Evolutionary conservation across 352 stramenopile genomes (phyloP), one percentile per base, ranked within the genome.

Genomic region (Aphanomyces invadans): DNA sequence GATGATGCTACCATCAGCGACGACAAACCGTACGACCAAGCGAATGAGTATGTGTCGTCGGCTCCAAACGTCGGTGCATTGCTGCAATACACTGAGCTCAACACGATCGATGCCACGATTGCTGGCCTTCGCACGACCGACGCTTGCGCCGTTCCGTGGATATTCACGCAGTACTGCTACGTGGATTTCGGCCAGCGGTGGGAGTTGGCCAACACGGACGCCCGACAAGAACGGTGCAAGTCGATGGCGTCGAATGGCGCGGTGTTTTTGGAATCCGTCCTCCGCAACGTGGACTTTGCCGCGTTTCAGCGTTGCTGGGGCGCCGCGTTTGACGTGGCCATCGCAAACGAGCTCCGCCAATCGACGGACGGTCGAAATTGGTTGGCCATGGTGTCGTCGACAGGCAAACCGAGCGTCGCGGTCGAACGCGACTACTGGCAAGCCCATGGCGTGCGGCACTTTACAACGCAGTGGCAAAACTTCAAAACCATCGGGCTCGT

Each of bases 131-230:
- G 57, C 11, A 17, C 28, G 7, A 36, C 57, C 33, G 57, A 65
- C 26, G 57, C 33, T 1, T 65, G 57, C 21, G 42, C 9, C 3
- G 38, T 36, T 10, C 57, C 57, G 10, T 65, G 57, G 57, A 65
- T 65, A 19, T 65, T 53, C 42, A 65, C 57, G 21, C 57, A 53
- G 23, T 65, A 65, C 29, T 65, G 57, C 36, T 65, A 33, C 21
- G 21, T 65, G 23, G 57, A 65, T 36, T 65, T 53, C 7, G 46
- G 32, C 31, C 23, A 55, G 28, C 3, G 2, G 25, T 65, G 57
- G 57, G 4, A 29, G 1, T 51, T 65, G 57, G 57, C 57, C 3
- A 51, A 65, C 57, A 44, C 33, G 0, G 3, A 7, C 23, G 21
- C 17, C 10, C 12, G 57, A 12, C 57, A 65, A 32, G 1, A 38